Evolutionary conservation across 225 moss, liverwort and hornwort species (phyloP).

Genomic region (Thuidium tamariscinum): DNA sequence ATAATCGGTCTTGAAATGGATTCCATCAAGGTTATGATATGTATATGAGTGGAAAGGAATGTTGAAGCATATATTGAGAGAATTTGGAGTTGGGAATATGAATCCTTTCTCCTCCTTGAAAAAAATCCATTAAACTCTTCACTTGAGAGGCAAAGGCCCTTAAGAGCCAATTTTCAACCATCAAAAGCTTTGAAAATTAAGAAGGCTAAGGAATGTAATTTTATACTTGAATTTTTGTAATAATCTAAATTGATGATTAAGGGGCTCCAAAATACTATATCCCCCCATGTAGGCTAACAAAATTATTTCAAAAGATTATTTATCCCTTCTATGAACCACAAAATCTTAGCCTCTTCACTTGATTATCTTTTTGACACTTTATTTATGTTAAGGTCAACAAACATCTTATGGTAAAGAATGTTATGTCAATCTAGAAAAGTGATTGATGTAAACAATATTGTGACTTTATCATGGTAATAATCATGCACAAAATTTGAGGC

Average conservation of each 20-base stretch:
- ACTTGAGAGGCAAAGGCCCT: neutral
- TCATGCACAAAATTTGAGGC: neutral
- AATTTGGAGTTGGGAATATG: no score
- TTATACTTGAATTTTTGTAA: no score
- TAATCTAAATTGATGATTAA: no score
- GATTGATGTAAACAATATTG: neutral
- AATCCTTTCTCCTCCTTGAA: no score
- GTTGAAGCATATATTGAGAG: no score
- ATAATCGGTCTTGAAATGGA: no score
- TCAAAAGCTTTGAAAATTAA: neutral
- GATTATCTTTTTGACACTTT: neutral
- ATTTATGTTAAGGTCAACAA: neutral
- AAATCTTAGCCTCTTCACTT: neutral
- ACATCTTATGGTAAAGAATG: neutral
- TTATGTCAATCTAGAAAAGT: fast-evolving
- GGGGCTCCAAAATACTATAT: no score
- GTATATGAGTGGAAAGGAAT: no score
- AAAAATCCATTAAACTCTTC: no score
- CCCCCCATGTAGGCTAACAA: no score
- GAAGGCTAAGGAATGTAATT: no score
- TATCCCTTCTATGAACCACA: neutral
- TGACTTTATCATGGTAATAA: neutral
- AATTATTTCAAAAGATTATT: neutral
- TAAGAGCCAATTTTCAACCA: neutral
- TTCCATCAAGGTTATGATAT: no score